These are phyloP conservation scores for Entamoeba dispar DNA, from an alignment of 208 protist genomes.

Conservation along the genomic window DNA sequence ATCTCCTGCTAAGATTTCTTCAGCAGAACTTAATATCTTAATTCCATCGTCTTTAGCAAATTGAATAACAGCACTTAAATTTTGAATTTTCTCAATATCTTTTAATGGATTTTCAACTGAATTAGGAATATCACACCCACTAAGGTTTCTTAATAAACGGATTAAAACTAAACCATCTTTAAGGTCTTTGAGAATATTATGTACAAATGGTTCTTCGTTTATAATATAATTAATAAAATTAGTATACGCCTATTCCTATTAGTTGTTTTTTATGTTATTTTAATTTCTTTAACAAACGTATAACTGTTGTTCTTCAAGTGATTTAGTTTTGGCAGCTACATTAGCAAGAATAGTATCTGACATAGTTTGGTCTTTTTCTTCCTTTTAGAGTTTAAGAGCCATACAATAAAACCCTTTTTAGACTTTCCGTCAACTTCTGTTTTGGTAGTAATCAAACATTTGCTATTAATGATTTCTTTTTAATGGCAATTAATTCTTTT, in stretches of 20 bases:
- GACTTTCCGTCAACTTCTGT: too few relatives aligned
- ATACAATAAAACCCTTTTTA: too few relatives aligned
- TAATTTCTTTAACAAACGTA: too few relatives aligned
- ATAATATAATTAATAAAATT: not conserved
- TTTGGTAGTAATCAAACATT: too few relatives aligned
- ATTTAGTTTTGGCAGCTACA: too few relatives aligned
- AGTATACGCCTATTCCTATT: not conserved
- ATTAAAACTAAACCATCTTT: not conserved
- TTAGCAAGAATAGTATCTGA: too few relatives aligned
- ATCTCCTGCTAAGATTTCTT: not conserved
- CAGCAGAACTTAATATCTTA: not conserved
- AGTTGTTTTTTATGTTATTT: not conserved
- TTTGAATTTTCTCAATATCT: not conserved
- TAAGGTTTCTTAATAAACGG: not conserved
- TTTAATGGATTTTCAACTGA: not conserved
- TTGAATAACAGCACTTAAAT: not conserved
- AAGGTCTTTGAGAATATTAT: not conserved
- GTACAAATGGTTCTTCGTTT: not conserved
- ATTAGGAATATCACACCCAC: not conserved
- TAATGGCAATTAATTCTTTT: too few relatives aligned
- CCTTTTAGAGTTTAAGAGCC: too few relatives aligned
- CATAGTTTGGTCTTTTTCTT: too few relatives aligned
- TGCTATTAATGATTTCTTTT: too few relatives aligned
- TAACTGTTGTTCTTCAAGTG: too few relatives aligned
- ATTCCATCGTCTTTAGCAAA: not conserved